Conservation (phyloP, 768 basidiomycete genomes). For the Tricholoma sp. region DNA sequence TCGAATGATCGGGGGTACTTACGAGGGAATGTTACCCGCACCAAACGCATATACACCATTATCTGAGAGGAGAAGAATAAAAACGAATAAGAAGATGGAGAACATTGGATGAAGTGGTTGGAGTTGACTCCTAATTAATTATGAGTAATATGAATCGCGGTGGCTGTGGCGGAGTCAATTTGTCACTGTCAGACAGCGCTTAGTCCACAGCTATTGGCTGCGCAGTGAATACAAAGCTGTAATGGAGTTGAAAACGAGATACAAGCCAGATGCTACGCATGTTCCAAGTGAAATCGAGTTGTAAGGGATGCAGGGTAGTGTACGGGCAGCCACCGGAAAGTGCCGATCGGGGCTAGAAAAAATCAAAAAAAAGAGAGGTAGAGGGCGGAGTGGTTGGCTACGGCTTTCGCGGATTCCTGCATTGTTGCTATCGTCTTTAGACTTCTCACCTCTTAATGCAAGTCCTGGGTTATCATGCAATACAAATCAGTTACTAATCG, state of each 20-base stretch:
- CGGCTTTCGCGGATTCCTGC: too few species aligned
- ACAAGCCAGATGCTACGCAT: too few species aligned
- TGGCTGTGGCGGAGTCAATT: not conserved
- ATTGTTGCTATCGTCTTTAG: constrained; percentile 32
- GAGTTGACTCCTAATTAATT: too few species aligned
- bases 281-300: too few species aligned
- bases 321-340: constrained; percentile 13
- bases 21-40: constrained; percentile 85
- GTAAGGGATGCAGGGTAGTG: too few species aligned
- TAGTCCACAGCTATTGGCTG: not conserved
- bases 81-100: constrained; percentile 31
- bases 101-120: constrained; percentile 18
- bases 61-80: constrained; percentile 42
- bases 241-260: too few species aligned
- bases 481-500: not conserved
- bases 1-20: constrained; percentile 17
- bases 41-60: constrained; percentile 70
- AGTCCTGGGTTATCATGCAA: constrained; percentile 6
- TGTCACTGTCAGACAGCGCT: not conserved
- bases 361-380: constrained; percentile 17
- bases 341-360: constrained; percentile 20
- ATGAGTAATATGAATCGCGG: not conserved
- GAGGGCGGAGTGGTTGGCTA: not conserved
- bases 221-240: too few species aligned
- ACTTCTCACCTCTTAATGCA: constrained; percentile 27